Conservation (phyloP, 345 rosid genomes). For the Populus deltoides region DNA sequence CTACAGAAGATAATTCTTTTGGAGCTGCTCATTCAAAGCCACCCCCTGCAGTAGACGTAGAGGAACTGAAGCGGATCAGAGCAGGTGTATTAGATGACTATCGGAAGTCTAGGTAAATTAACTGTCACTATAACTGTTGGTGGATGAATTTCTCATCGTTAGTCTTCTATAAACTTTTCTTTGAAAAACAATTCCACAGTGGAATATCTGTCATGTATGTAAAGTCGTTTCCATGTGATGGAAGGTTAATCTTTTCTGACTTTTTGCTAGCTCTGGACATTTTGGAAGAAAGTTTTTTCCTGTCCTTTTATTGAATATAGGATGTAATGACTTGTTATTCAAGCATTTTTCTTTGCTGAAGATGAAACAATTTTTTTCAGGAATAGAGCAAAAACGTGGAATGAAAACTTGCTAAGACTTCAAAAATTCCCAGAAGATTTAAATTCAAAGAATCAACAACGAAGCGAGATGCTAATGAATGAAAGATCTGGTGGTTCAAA, state of each 20-base stretch:
- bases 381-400: constrained; percentile 36
- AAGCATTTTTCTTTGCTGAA: constrained; percentile 8
- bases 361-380: constrained; percentile 25
- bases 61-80: constrained; percentile 51
- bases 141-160: constrained; percentile 1
- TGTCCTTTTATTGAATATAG: background rate
- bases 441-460: constrained; percentile 41
- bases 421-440: constrained; percentile 33
- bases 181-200: background rate
- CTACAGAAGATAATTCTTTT: constrained; percentile 40
- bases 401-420: constrained; percentile 37
- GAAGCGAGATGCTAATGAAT: constrained; percentile 37
- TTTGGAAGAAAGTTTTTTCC: background rate
- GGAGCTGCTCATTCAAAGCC: constrained; percentile 45
- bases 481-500: constrained; percentile 43
- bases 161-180: background rate
- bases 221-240: constrained; percentile 12
- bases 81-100: constrained; percentile 30
- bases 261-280: background rate
- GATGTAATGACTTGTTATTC: constrained; percentile 1
- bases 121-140: background rate
- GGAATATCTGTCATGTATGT: constrained; percentile 1
- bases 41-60: constrained; percentile 35
- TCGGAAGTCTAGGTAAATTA: constrained; percentile 44
- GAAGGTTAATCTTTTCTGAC: background rate